Evolutionary conservation across 2,329 filamentous ascomycete species (phyloP), one percentile per base, ranked within the genome.

Genomic region (Didymella keratinophila): DNA sequence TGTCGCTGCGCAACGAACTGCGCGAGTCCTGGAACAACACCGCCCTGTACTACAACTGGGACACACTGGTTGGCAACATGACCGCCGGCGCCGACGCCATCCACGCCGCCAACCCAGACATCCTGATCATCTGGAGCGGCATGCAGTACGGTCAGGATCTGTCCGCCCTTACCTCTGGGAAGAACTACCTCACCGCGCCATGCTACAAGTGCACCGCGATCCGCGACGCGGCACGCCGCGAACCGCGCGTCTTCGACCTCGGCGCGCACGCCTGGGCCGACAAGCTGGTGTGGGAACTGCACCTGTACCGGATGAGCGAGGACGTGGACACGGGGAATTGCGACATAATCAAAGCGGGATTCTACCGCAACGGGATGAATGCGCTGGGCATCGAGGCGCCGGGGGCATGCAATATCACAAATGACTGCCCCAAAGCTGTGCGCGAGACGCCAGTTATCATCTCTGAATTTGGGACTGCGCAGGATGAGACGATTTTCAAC

Each of bases 261-360:
- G 78, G 71, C 43, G 70, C 69, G 37, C 76, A 83, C 65, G 68
- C 80, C 8, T 84, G 81, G 80, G 76, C 78, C 1, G 69, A 83
- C 72, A 87, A 87, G 73, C 79, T 84, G 64, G 83, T 87, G 12
- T 87, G 84, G 84, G 85, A 87, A 73, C 81, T 84, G 67, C 85
- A 87, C 74, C 79, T 81, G 28, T 87, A 87, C 78, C 78, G 76
- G 58, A 72, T 73, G 70, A 70, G 67, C 60, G 70, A 72, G 55
- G 69, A 73, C 56, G 52, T 71, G n/a, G 71, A 79, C 69, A 82
- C 80, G 1, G 81, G 78, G 2, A 78, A 73, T 14, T 84, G 82
- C 68, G 74, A 75, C 16, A 76, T 81, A 55, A 79, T 83, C 71
- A 76, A 82, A 70, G 81, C 81, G 9, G 76, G 74, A 14, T 71